These are phyloP conservation scores for Vigna unguiculata DNA, from an alignment of 306 rosid genomes.

Conservation along the genomic window DNA sequence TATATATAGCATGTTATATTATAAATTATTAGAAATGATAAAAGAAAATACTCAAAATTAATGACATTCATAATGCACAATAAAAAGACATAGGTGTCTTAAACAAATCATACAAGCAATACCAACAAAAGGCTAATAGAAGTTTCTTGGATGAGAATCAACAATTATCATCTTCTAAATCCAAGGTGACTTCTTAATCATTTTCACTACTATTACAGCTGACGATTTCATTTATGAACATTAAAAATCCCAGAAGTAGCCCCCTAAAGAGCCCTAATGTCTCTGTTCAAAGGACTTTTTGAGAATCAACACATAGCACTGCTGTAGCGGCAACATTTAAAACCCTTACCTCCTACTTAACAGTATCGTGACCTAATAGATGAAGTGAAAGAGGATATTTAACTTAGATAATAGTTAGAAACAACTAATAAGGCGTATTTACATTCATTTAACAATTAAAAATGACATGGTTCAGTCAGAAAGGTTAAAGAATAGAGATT, in stretches of 20 bases:
- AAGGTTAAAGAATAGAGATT: neutral
- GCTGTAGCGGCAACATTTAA: neutral
- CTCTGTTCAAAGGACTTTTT: too few species aligned
- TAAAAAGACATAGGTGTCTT: neutral
- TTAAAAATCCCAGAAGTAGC: too few species aligned
- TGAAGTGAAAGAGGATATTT: neutral
- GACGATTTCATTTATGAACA: too few species aligned
- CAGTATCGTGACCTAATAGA: neutral
- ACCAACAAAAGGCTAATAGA: neutral
- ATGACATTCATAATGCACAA: neutral
- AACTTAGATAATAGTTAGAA: neutral
- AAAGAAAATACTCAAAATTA: neutral
- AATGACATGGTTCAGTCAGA: constrained; percentile 11
- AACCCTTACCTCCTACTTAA: neutral
- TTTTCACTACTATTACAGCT: neutral
- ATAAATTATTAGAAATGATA: neutral
- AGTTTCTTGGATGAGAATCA: neutral
- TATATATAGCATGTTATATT: neutral
- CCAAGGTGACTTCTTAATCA: neutral
- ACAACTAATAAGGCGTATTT: neutral
- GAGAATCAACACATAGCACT: too few species aligned
- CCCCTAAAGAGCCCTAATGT: too few species aligned
- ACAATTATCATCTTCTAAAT: neutral
- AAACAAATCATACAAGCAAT: neutral
- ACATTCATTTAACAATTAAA: neutral